Conservation (phyloP, 306 rosid genomes). For the Cucurbita moschata region DNA sequence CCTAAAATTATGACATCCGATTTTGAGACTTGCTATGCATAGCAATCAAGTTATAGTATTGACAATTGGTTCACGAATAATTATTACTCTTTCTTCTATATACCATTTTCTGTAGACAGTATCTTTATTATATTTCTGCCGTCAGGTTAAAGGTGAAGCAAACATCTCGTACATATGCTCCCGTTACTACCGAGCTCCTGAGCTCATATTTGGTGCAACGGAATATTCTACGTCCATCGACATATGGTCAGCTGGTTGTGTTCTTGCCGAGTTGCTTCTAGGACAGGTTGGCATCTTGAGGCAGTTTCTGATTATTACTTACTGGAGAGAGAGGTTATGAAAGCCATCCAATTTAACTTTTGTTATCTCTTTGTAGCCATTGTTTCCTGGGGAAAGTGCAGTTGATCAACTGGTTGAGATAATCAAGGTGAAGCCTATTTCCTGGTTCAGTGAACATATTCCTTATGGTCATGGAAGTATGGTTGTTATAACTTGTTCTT, state of each 20-base stretch:
- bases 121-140: slow-evolving; percentile 1
- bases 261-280: slow-evolving; percentile 88
- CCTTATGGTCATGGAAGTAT: background rate
- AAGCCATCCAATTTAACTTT: slow-evolving; percentile 4
- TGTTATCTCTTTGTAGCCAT: slow-evolving; percentile 41
- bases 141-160: slow-evolving; percentile 73
- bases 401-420: slow-evolving; percentile 96
- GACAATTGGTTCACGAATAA: background rate
- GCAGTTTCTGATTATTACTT: slow-evolving; percentile 12
- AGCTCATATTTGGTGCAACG: slow-evolving; percentile 90
- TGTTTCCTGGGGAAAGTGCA: slow-evolving; percentile 90
- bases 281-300: slow-evolving; percentile 52
- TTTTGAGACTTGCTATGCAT: background rate
- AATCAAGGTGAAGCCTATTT: slow-evolving; percentile 53
- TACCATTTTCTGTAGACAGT: background rate
- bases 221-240: slow-evolving; percentile 83
- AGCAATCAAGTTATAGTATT: background rate
- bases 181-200: slow-evolving; percentile 98
- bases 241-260: slow-evolving; percentile 99
- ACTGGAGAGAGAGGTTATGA: background rate
- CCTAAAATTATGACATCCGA: background rate
- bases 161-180: slow-evolving; percentile 92
- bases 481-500: slow-evolving; percentile 1
- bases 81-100: slow-evolving; percentile 1
- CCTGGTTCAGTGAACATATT: background rate